Base-by-base conservation (phyloP, 2,329 filamentous ascomycete species). In the Verticillium tricorpus region DNA sequence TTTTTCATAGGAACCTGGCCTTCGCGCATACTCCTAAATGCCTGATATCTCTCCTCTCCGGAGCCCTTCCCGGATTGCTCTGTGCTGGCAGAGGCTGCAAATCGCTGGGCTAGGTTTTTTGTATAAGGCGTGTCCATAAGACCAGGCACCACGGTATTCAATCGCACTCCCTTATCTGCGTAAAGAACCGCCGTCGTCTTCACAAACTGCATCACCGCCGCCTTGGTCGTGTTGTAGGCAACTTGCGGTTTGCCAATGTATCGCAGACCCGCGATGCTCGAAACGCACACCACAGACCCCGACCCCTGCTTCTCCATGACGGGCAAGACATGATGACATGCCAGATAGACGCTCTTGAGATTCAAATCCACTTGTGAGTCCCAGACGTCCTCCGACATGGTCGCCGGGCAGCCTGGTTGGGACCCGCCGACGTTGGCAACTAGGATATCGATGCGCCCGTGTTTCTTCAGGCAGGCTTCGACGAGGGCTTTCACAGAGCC, bases 371-470 rank as follows among this genome's bases (percentile, higher is more conserved):
- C 76, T 63, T 86, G 84, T 0, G 71, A 62, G 65, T 85, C 79
- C 83, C 83, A 86, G 0, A 75, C 67, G 1, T 76, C 74, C 60
- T 86, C 82, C 0, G 61, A 56, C 75, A 86, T 80, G 0, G 69
- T 72, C 0, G 77, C 82, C 0, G 83, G 79, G 34, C 77, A 76
- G 0, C 83, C 83, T 0, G 78, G 79, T 62, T 86, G 83, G 0
- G 80, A 83, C 59, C 79, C 79, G 2, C 85, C 86, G 3, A 87
- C 85, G 59, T 87, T 87, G 65, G 86, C 86, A 17, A 89, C 69
- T 0, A 88, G 72, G 25, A 88, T 82, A 64, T 88, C 85, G 60
- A 87, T 82, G 6, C 81, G 77, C 9, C 83, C 83, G 63, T 86
- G 79, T 45, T 79, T 80, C 0, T 74, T 68, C 19, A 85, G 67